Conservation (phyloP, 2,329 filamentous ascomycete genomes). For the Ophiostoma piceae region DNA sequence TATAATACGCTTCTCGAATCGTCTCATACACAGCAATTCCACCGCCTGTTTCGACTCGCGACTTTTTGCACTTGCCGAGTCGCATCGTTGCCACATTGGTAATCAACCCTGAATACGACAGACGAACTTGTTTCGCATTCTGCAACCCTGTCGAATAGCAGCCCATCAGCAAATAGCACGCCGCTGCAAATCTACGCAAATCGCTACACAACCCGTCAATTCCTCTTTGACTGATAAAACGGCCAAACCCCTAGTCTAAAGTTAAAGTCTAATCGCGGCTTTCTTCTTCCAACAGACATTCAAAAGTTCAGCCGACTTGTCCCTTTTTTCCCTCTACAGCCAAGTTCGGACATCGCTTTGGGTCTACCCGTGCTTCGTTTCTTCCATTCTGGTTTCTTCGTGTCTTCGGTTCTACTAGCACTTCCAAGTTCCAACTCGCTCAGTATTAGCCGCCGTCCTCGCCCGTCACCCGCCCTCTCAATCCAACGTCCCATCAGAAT, state of each 20-base stretch:
- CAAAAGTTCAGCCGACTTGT: background rate
- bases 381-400: background rate
- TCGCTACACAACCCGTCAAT: background rate
- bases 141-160: slow-evolving; percentile 9
- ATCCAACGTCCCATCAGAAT: background rate
- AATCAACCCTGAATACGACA: slow-evolving; percentile 14
- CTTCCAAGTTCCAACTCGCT: slow-evolving; percentile 1
- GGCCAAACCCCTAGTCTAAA: background rate
- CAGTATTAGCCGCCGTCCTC: slow-evolving; percentile 1
- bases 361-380: slow-evolving; percentile 8
- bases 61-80: slow-evolving; percentile 8
- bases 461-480: background rate
- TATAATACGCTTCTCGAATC: background rate
- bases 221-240: background rate
- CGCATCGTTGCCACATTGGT: slow-evolving; percentile 11
- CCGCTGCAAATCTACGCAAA: background rate
- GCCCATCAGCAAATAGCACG: background rate
- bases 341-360: background rate
- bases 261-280: background rate
- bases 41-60: background rate
- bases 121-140: background rate
- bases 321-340: background rate
- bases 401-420: background rate
- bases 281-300: background rate
- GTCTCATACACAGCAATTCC: background rate